Evolutionary conservation across 148 eudicot species (phyloP).

Genomic region (Camellia granthamiana): DNA sequence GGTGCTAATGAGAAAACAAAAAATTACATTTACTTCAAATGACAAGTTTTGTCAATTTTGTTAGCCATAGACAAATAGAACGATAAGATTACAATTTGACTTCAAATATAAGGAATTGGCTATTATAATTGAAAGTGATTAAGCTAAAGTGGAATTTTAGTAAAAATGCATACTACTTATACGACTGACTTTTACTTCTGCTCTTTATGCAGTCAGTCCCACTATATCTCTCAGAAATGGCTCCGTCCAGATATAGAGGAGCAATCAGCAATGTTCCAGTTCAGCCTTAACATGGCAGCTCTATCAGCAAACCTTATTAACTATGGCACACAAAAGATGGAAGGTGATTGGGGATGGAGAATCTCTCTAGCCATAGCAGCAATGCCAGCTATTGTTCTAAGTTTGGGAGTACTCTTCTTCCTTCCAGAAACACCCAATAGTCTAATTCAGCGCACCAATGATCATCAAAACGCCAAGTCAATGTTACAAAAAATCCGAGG

Average conservation of each 20-base stretch:
- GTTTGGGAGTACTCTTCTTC: not conserved
- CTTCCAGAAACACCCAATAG: not conserved
- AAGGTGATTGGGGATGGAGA: not conserved
- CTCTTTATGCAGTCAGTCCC: not conserved
- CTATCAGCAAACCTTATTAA: not conserved
- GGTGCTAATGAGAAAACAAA: too few species aligned
- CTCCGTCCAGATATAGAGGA: not conserved
- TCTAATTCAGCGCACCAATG: not conserved
- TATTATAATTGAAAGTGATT: too few species aligned
- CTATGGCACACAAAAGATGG: not conserved
- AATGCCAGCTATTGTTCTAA: not conserved
- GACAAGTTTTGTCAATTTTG: too few species aligned
- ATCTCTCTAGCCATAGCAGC: not conserved
- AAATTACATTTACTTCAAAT: too few species aligned
- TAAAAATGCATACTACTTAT: not conserved
- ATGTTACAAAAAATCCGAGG: not conserved
- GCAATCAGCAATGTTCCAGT: not conserved
- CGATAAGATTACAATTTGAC: too few species aligned
- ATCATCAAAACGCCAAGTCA: not conserved
- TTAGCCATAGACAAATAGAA: too few species aligned
- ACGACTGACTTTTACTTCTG: too few species aligned
- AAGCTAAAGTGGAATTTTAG: not conserved
- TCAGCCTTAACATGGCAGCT: not conserved
- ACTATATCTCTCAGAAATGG: constrained; percentile 6
- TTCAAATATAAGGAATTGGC: too few species aligned